Evolutionary conservation across 129 eudicot species (phyloP), one percentile per base, ranked within the genome.

Genomic region (Heracleum sosnowskyi): DNA sequence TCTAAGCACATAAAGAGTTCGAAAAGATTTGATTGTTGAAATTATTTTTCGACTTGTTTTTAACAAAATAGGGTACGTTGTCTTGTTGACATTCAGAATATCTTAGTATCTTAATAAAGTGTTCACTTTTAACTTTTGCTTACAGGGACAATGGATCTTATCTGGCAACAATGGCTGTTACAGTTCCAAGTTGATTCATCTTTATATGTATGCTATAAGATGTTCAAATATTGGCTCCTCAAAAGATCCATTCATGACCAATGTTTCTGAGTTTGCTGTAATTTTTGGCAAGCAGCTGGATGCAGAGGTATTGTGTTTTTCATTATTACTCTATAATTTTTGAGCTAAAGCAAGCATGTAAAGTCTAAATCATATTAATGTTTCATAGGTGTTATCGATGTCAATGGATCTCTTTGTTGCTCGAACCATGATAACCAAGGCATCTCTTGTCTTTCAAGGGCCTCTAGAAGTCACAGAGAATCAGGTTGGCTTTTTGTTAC

Each of bases 381-480:
- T 66, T 78, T 24, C 44, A 71, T 62, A 95, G 99, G 99, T 92
- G 86, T 92, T 90, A 90, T 90, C 97, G 90, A 91, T 95, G 94
- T 95, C 99, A n/a, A 88, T 90, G 87, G 99, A 95, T 89, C 86
- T 95, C 64, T 95, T 95, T 88, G 84, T 95, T 77, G 97, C 97
- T 71, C 96, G 99, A 76, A 86, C 95, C 75, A 81, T 95, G 91
- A 82, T 91, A 79, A 84, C 92, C 80, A 95, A 89, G 83, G 90
- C 96, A 83, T 88, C 94, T 75, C 93, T 92, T 81, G 87, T 87
- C 81, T 92, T 81, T 77, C 89, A 85, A 80, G 96, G 99, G 74
- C 85, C 86, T 69, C 78, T 95, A 73, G 87, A 90, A 79, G 78
- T 92, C 71, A 83, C 84, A 26, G 92, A 92, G 84, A 77, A 78